Evolutionary conservation across 306 rosid species (phyloP).

Genomic region (Vigna unguiculata): DNA sequence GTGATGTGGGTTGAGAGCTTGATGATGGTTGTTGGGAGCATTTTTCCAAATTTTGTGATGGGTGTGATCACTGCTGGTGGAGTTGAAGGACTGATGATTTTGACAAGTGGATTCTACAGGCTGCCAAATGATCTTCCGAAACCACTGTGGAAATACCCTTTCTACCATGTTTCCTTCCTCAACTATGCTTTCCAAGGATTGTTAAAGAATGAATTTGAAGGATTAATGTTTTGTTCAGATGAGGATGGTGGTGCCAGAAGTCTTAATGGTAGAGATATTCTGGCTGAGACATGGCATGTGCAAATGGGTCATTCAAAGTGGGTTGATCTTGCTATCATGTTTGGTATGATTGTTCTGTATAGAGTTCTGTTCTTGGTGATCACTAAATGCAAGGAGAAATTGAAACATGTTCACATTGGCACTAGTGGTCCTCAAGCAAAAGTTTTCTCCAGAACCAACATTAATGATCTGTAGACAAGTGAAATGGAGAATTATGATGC

Average conservation of each 20-base stretch:
- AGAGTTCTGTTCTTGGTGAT: constrained; percentile 58
- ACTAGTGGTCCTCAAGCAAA: neutral
- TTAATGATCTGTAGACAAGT: neutral
- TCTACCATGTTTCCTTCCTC: constrained; percentile 60
- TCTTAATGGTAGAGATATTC: neutral
- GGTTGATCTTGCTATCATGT: constrained; percentile 64
- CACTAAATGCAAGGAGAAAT: constrained; percentile 53
- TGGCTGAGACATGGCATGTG: constrained; percentile 58
- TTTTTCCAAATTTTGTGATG: constrained; percentile 62
- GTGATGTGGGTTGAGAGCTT: constrained; percentile 68
- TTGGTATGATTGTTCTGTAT: constrained; percentile 67
- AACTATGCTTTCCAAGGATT: constrained; percentile 64
- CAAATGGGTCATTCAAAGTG: constrained; percentile 68
- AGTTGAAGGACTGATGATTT: constrained; percentile 62
- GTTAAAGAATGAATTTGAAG: constrained; percentile 53
- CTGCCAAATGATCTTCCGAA: constrained; percentile 64
- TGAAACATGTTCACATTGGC: constrained; percentile 34
- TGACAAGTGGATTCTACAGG: constrained; percentile 63
- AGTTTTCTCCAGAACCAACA: constrained; percentile 9
- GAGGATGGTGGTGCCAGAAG: too few species aligned
- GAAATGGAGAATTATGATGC: neutral
- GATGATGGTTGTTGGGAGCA: constrained; percentile 72
- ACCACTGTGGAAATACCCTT: constrained; percentile 65
- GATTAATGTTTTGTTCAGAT: constrained; percentile 38
- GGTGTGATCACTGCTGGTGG: constrained; percentile 68